These are phyloP conservation scores for Bipolaris cookei DNA, from an alignment of 2,329 filamentous ascomycete genomes.

Conservation along the genomic window DNA sequence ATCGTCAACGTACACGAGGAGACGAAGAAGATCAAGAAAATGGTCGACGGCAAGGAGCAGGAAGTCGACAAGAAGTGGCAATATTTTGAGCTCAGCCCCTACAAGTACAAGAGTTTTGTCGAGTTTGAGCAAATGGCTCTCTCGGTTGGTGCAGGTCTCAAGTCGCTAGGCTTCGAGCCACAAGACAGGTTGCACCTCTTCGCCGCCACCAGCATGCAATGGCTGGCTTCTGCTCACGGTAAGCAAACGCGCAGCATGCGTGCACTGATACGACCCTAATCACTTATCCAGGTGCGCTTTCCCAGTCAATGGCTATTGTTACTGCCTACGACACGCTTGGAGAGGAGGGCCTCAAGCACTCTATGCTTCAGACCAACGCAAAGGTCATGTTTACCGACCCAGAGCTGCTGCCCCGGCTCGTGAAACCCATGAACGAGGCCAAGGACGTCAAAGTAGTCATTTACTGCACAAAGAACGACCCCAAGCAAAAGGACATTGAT, in stretches of 20 bases:
- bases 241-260: constrained; percentile 24
- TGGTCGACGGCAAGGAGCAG: constrained; percentile 77
- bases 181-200: constrained; percentile 79
- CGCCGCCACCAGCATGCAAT: constrained; percentile 79
- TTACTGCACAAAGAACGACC: constrained; percentile 63
- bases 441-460: constrained; percentile 64
- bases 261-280: constrained; percentile 16
- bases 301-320: constrained; percentile 89
- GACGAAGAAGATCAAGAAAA: constrained; percentile 88
- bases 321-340: constrained; percentile 95
- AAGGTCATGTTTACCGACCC: constrained; percentile 88
- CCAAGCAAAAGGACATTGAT: constrained; percentile 61
- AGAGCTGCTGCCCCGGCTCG: constrained; percentile 65
- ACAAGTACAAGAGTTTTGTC: constrained; percentile 76
- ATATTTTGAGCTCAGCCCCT: constrained; percentile 82
- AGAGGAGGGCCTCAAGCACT: constrained; percentile 82
- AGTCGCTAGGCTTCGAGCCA: constrained; percentile 72
- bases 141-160: constrained; percentile 74
- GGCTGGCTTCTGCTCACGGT: constrained; percentile 82
- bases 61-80: constrained; percentile 91
- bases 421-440: constrained; percentile 61
- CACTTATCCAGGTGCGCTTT: constrained; percentile 61
- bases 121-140: constrained; percentile 76
- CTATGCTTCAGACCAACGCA: constrained; percentile 79
- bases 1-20: constrained; percentile 80